These are phyloP conservation scores for Schizosaccharomyces japonicus DNA, from an alignment of 805 yeast genomes.

Conservation along the genomic window DNA sequence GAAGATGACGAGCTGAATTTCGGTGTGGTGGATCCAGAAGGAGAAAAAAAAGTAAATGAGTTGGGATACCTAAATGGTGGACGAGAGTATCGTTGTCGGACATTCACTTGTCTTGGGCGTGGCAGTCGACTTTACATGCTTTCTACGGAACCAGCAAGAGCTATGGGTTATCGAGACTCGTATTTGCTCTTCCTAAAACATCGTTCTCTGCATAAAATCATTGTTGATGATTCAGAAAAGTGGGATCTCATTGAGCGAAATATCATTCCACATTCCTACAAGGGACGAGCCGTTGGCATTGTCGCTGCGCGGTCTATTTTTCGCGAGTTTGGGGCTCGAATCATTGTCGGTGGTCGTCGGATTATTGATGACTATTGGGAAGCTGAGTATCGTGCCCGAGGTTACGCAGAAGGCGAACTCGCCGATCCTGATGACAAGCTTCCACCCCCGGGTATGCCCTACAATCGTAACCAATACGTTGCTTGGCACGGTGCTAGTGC, in stretches of 20 bases:
- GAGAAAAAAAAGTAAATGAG: slow-evolving; percentile 46
- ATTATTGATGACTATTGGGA: slow-evolving; percentile 80
- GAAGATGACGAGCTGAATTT: slow-evolving; percentile 45
- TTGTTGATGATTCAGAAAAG: slow-evolving; percentile 55
- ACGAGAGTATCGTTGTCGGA: slow-evolving; percentile 38
- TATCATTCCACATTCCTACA: slow-evolving; percentile 68
- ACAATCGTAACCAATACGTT: slow-evolving; percentile 27
- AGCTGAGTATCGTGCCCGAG: slow-evolving; percentile 20
- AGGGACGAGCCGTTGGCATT: slow-evolving; percentile 68
- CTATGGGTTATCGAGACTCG: slow-evolving; percentile 83
- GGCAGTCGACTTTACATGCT: slow-evolving; percentile 68
- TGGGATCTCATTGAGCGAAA: slow-evolving; percentile 59
- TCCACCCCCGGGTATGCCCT: slow-evolving; percentile 22
- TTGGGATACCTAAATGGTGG: slow-evolving; percentile 49
- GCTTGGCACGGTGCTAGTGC: slow-evolving; percentile 29
- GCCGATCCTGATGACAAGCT: slow-evolving; percentile 40
- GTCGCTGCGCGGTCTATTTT: slow-evolving; percentile 77
- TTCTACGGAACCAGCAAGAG: slow-evolving; percentile 86
- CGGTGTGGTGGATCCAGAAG: slow-evolving; percentile 55
- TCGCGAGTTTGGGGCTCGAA: slow-evolving; percentile 76
- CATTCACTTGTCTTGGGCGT: slow-evolving; percentile 24
- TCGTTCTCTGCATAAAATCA: slow-evolving; percentile 45
- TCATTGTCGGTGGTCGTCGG: slow-evolving; percentile 55
- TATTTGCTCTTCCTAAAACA: slow-evolving; percentile 75
- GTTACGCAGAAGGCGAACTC: slow-evolving; percentile 35